Conservation (phyloP, 169 alveolate genomes). For the Eimeria falciformis region DNA sequence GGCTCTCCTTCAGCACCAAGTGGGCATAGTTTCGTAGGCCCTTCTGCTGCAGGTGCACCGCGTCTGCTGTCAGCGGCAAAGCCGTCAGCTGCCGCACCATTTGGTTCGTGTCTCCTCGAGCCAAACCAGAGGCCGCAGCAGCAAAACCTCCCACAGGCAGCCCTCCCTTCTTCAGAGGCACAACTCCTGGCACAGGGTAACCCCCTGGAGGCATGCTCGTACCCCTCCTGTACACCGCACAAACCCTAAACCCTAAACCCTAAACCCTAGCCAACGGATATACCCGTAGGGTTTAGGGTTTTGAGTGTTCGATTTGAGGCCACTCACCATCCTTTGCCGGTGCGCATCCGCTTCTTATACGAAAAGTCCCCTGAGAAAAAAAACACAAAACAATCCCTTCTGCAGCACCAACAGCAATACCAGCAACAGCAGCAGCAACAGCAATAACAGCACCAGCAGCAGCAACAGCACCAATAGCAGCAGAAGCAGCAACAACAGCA, state of each 20-base stretch:
- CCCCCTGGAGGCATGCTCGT: not conserved
- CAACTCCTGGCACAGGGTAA: not conserved
- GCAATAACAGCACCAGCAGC: not conserved
- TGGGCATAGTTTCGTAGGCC: slow-evolving; percentile 89
- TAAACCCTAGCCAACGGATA: not conserved
- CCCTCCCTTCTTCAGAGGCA: no score
- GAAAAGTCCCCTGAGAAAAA: not conserved
- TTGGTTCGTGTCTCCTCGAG: not conserved
- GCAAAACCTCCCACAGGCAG: no score
- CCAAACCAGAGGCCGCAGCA: not conserved
- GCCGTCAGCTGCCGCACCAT: slow-evolving; percentile 54
- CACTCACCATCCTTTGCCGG: slow-evolving; percentile 37
- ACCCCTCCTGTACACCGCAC: not conserved
- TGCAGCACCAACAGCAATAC: no score
- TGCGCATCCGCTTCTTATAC: slow-evolving; percentile 42
- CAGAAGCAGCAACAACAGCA: not conserved
- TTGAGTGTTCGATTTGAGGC: slow-evolving; percentile 6
- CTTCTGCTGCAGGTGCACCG: slow-evolving; percentile 85
- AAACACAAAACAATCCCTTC: not conserved
- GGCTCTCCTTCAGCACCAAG: slow-evolving; percentile 87
- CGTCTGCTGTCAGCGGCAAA: slow-evolving; percentile 88
- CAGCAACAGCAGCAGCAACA: slow-evolving; percentile 18
- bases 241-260: not conserved
- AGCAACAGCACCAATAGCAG: not conserved
- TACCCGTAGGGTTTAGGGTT: not conserved